Conservation (phyloP, 495 filamentous ascomycete genomes). For the Talaromyces thailandensis region DNA sequence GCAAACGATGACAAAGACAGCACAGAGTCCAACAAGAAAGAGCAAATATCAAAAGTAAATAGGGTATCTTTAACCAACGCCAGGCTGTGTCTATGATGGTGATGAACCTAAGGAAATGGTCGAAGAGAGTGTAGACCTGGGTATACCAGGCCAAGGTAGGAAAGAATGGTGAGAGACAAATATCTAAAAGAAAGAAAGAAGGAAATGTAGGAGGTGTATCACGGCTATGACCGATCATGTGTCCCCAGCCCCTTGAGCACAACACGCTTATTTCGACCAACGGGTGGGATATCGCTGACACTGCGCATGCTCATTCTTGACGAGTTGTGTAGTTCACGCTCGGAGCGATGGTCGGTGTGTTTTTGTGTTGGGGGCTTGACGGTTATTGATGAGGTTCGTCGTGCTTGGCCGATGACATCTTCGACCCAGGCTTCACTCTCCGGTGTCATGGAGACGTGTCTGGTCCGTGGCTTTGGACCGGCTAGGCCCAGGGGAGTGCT, state of each 20-base stretch:
- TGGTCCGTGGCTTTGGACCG: constrained; percentile 36
- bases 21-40: background rate
- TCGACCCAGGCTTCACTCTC: constrained; percentile 45
- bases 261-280: constrained; percentile 29
- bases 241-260: constrained; percentile 25
- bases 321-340: constrained; percentile 1
- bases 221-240: constrained; percentile 6
- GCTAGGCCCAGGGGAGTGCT: constrained; percentile 36
- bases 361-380: constrained; percentile 2
- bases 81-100: background rate
- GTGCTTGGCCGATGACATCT: constrained; percentile 35
- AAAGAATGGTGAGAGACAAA: background rate
- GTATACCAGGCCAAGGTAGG: background rate
- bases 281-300: constrained; percentile 31
- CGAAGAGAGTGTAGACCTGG: background rate
- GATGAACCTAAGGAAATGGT: background rate
- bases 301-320: constrained; percentile 12
- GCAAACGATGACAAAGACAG: background rate
- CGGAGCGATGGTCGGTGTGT: background rate
- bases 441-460: constrained; percentile 36
- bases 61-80: background rate
- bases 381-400: constrained; percentile 23
- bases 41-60: background rate
- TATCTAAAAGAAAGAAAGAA: background rate
- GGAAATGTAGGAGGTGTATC: background rate